Evolutionary conservation across 169 alveolate genomes (phyloP).

Genomic region (Eimeria tenella): DNA sequence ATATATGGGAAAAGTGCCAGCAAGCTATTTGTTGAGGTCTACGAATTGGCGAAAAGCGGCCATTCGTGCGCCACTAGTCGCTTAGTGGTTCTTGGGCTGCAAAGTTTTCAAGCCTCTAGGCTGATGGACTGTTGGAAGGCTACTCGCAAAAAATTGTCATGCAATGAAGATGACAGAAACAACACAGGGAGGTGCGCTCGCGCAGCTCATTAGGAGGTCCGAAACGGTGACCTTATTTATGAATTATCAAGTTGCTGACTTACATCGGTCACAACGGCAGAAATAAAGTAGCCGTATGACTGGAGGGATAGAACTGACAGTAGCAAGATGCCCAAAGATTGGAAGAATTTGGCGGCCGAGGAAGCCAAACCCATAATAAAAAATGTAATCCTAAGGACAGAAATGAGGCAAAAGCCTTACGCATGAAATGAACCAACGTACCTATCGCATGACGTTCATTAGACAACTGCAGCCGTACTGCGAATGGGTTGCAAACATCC

Average conservation of each 20-base stretch:
- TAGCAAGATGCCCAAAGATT: conserved; percentile 54
- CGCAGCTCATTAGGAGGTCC: too few species aligned
- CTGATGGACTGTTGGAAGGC: too few species aligned
- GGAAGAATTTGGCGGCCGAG: conserved; percentile 70
- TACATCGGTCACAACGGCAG: conserved; percentile 48
- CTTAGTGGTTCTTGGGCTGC: too few species aligned
- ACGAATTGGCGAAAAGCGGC: too few species aligned
- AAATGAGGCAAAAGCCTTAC: background rate
- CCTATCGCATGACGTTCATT: background rate
- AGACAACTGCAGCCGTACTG: background rate
- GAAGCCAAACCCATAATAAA: conserved; percentile 65
- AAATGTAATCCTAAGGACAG: conserved; percentile 41
- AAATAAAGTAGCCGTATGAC: conserved; percentile 68
- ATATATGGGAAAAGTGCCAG: too few species aligned
- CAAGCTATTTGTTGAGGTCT: too few species aligned
- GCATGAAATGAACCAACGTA: background rate
- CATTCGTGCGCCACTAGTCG: too few species aligned
- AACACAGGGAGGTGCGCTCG: too few species aligned
- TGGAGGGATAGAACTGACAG: conserved; percentile 47
- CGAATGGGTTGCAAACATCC: background rate
- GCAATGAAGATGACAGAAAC: too few species aligned
- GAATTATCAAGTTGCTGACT: background rate
- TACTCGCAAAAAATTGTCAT: too few species aligned
- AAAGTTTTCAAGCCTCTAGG: too few species aligned
- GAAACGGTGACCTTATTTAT: too few species aligned